Conservation (phyloP, 1,284 basidiomycete genomes). For the Tremellales sp. region DNA sequence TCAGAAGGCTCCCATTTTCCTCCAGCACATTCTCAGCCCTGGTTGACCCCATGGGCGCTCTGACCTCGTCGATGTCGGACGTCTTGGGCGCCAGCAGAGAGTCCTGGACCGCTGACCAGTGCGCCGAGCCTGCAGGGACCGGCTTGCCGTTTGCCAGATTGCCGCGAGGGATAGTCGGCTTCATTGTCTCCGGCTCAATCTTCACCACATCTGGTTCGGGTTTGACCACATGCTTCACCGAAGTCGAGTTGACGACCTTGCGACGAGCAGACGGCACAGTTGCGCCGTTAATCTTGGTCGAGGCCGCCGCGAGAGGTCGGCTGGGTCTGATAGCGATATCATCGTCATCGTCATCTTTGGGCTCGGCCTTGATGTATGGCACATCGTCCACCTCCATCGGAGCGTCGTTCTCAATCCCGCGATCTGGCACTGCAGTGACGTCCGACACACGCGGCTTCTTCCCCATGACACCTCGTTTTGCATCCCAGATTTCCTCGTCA, state of each 20-base stretch:
- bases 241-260: conserved; percentile 47
- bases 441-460: conserved; percentile 45
- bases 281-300: conserved; percentile 22
- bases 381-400: conserved; percentile 28
- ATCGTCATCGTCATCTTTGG: conserved; percentile 48
- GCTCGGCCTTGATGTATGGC: conserved; percentile 42
- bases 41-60: conserved; percentile 48
- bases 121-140: conserved; percentile 49
- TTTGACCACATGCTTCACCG: conserved; percentile 49
- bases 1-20: conserved; percentile 69
- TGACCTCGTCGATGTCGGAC: conserved; percentile 41
- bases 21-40: conserved; percentile 54
- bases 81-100: conserved; percentile 44
- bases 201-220: conserved; percentile 30
- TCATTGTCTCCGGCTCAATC: conserved; percentile 21
- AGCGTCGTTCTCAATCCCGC: conserved; percentile 31
- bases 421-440: conserved; percentile 23
- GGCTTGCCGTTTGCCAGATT: conserved; percentile 37
- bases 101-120: conserved; percentile 74
- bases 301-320: conserved; percentile 18
- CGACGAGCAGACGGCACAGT: conserved; percentile 31
- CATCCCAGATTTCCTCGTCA: conserved; percentile 48
- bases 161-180: conserved; percentile 19
- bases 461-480: conserved; percentile 30
- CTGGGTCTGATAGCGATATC: conserved; percentile 24